Evolutionary conservation across 352 stramenopile genomes (phyloP).

Genomic region (Globisporangium solare): DNA sequence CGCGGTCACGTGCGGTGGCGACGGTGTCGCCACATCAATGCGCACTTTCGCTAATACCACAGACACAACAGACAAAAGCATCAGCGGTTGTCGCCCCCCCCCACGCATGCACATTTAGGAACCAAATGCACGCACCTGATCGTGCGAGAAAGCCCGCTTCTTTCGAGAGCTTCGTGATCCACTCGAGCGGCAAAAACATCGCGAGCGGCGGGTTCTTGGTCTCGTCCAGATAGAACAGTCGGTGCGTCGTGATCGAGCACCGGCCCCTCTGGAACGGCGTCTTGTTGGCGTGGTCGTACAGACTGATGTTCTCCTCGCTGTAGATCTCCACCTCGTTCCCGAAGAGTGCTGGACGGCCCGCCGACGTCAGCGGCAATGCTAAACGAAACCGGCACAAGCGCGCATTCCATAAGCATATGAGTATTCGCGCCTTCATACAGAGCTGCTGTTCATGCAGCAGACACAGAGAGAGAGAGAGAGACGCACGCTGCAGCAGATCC

Average conservation of each 20-base stretch:
- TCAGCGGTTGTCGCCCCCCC: not conserved
- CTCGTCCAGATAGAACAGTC: conserved; percentile 79
- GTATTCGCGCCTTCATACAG: not conserved
- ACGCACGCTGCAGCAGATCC: conserved; percentile 65
- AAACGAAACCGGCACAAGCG: too few species aligned
- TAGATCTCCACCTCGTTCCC: conserved; percentile 86
- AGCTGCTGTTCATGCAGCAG: conserved; percentile 1
- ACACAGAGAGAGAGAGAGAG: too few species aligned
- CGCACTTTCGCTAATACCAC: conserved; percentile 55
- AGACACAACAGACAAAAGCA: not conserved
- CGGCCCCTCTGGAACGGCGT: conserved; percentile 61
- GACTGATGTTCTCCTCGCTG: conserved; percentile 75
- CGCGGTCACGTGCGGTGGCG: conserved; percentile 34
- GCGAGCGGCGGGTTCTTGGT: conserved; percentile 41
- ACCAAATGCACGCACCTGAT: conserved; percentile 23
- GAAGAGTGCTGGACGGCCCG: conserved; percentile 68
- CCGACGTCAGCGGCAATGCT: conserved; percentile 69
- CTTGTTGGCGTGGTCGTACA: conserved; percentile 82
- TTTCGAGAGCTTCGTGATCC: conserved; percentile 64
- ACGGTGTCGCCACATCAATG: conserved; percentile 51
- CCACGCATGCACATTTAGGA: not conserved
- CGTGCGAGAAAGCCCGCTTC: conserved; percentile 80
- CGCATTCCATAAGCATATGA: too few species aligned
- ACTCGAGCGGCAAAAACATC: conserved; percentile 70
- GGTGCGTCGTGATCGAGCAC: conserved; percentile 80